Base-by-base conservation (phyloP, 2,329 filamentous ascomycete genomes). In the Stagonosporopsis tanaceti region DNA sequence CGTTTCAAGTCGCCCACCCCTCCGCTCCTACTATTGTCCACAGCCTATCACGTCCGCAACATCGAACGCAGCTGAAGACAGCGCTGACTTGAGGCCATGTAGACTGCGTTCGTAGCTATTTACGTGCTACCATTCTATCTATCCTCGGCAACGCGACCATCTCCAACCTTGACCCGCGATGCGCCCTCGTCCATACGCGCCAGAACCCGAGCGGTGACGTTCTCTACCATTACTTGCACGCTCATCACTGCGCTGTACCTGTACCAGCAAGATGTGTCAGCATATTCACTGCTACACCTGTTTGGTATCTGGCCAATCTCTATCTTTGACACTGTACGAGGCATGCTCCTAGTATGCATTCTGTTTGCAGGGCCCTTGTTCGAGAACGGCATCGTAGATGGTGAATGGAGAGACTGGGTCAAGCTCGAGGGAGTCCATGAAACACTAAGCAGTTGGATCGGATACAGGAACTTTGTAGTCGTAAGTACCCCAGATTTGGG, bases 101-200 rank as follows among this genome's bases (percentile, higher is more conserved):
- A 91, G 91, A 79, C 93, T 61, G 77, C 88, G 60, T 96, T 96
- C 78, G 96, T 92, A n/a, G 76, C 93, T 66, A 79, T 92, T 79
- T 99, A 98, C 79, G 91, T 99, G 68, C 80, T 91, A 3, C 94
- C 95, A 24, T 92, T 98, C 77, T 97, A 99, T 81, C 82, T 94
- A 62, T 95, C 89, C 20, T 77, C 87, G 4, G 84, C 87, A 20
- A 96, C 94, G 5, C 87, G 93, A 50, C 93, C 93, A 6, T 95
- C 92, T 7, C 84, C 87, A 25, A 86, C 84, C 52, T 85, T 96
- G 27, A 91, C 91, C 59, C 88, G 95, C 72, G 93, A 98, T 85
- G 89, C 92, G 27, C 92, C 93, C 9, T 89, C 90, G 11, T 92
- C 96, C 47, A 98, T 99, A 78, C 89, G 89, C 66, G 91, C 92